A percentile compares a stretch with the other conserved stretches of the same genome.
phyloP scores from a whole-genome alignment of 2,329 filamentous ascomycete species.

The Alternaria atra region DNA sequence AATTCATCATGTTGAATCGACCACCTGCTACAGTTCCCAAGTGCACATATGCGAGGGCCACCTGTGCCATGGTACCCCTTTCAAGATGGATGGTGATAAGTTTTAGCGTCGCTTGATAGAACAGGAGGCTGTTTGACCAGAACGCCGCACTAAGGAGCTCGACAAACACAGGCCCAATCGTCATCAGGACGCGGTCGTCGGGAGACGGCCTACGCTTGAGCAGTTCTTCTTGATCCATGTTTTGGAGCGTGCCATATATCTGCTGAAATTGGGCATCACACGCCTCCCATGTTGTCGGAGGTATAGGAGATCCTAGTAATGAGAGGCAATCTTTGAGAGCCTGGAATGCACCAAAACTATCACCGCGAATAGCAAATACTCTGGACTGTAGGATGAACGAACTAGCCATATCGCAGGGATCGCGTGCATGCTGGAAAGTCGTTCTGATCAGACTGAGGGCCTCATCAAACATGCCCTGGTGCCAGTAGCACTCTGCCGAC shows the following conservation, averaged over 20 bases:
- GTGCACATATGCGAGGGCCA: slow-evolving; percentile 73
- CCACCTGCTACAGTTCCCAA: slow-evolving; percentile 72
- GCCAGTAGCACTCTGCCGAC: slow-evolving; percentile 83
- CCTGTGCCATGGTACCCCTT: slow-evolving; percentile 73
- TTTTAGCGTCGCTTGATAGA: slow-evolving; percentile 74
- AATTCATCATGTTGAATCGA: slow-evolving; percentile 74
- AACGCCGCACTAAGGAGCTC: slow-evolving; percentile 76
- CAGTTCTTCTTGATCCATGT: slow-evolving; percentile 62
- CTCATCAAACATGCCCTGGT: slow-evolving; percentile 74
- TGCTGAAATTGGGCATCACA: slow-evolving; percentile 79
- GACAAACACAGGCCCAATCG: slow-evolving; percentile 73
- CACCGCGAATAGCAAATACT: slow-evolving; percentile 77
- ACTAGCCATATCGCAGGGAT: slow-evolving; percentile 80
- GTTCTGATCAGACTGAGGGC: slow-evolving; percentile 74
- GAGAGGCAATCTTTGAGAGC: slow-evolving; percentile 73
- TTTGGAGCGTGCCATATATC: slow-evolving; percentile 41
- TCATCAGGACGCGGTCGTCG: slow-evolving; percentile 65
- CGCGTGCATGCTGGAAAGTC: slow-evolving; percentile 75
- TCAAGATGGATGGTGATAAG: slow-evolving; percentile 73
- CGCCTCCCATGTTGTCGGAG: slow-evolving; percentile 74
- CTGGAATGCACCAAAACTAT: slow-evolving; percentile 73
- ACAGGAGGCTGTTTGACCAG: slow-evolving; percentile 77
- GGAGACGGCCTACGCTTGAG: slow-evolving; percentile 45
- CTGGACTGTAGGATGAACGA: slow-evolving; percentile 85
- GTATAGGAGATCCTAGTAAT: slow-evolving; percentile 71